A percentile compares a stretch with the other conserved stretches of the same genome.
Evolutionary conservation across 441 rosid genomes (phyloP).

Genomic region (Croton laevigatus): DNA sequence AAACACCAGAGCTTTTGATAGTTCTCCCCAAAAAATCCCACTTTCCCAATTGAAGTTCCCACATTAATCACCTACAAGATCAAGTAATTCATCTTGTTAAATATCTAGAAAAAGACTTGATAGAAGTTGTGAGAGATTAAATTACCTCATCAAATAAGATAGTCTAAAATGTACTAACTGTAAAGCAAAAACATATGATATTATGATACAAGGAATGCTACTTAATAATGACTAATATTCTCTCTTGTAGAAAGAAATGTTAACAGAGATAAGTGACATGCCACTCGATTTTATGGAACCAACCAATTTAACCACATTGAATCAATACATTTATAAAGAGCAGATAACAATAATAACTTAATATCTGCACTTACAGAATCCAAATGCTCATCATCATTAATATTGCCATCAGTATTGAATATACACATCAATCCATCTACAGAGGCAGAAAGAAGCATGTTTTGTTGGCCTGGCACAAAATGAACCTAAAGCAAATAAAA

Average conservation of each 20-base stretch:
- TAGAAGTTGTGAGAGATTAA: not conserved
- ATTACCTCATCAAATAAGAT: not conserved
- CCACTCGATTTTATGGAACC: not conserved
- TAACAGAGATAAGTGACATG: not conserved
- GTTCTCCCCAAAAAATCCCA: constrained; percentile 71
- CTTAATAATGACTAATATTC: no score
- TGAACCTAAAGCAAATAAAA: constrained; percentile 45
- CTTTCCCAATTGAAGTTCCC: constrained; percentile 85
- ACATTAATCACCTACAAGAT: constrained; percentile 75
- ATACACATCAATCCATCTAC: constrained; percentile 85
- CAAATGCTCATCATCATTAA: constrained; percentile 80
- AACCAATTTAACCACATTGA: constrained; percentile 1
- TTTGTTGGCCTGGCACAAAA: constrained; percentile 62
- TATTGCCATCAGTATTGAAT: constrained; percentile 69
- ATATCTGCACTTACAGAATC: constrained; percentile 63
- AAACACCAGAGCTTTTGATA: constrained; percentile 84
- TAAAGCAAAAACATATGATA: not conserved
- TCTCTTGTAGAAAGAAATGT: not conserved
- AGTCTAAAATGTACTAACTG: not conserved
- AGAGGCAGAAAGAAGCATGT: constrained; percentile 84
- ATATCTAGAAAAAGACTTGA: not conserved
- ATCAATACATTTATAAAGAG: not conserved
- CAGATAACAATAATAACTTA: not conserved
- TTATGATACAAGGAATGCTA: not conserved
- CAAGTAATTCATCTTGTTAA: constrained; percentile 5